phyloP scores from a whole-genome alignment of 768 basidiomycete species.

The Amylocystis lapponica region DNA sequence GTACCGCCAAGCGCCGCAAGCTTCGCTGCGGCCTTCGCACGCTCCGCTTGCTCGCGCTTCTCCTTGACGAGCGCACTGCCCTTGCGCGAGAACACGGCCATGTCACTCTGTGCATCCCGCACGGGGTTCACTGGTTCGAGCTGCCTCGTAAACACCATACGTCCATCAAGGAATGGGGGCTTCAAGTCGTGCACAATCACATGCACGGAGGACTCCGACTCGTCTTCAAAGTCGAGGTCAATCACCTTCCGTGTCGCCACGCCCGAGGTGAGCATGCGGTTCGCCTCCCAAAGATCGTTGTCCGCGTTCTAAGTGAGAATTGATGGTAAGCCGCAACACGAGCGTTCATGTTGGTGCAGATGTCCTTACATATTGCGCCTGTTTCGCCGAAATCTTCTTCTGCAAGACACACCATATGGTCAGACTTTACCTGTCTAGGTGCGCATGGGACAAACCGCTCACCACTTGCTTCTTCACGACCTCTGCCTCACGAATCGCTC shows the following conservation, averaged over 20 bases:
- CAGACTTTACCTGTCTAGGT: constrained; percentile 29
- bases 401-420: too few species aligned
- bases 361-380: constrained; percentile 86
- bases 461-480: constrained; percentile 69
- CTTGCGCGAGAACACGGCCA: constrained; percentile 95
- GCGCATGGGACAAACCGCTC: constrained; percentile 36
- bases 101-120: constrained; percentile 86
- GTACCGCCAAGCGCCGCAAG: constrained; percentile 90
- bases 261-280: constrained; percentile 95
- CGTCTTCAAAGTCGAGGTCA: constrained; percentile 94
- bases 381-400: constrained; percentile 89
- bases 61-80: constrained; percentile 94
- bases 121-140: constrained; percentile 97
- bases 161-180: constrained; percentile 96
- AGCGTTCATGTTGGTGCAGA: neutral
- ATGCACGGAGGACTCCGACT: constrained; percentile 93
- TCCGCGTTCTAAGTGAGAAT: constrained; percentile 75
- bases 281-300: constrained; percentile 98
- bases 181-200: constrained; percentile 97
- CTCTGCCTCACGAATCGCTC: constrained; percentile 61
- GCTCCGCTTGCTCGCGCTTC: constrained; percentile 93
- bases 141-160: constrained; percentile 93
- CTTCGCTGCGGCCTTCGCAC: constrained; percentile 95
- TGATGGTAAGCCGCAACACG: neutral
- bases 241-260: constrained; percentile 82